phyloP scores from a whole-genome alignment of 73 alveolate species.

The Strombidium stylifer region DNA sequence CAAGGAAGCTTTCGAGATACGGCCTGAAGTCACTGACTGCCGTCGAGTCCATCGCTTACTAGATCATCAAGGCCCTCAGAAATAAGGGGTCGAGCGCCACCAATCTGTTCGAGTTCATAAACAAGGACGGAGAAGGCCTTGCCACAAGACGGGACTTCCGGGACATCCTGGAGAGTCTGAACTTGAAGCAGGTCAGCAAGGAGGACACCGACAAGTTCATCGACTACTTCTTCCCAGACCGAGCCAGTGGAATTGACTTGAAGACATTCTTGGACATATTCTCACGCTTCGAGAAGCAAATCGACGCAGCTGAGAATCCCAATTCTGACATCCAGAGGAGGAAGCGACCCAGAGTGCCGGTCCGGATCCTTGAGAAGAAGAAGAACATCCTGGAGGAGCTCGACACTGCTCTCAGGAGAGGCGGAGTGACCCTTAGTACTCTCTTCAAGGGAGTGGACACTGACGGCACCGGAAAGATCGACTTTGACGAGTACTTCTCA shows the following conservation, averaged over 20 bases:
- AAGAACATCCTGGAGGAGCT: conserved; percentile 23
- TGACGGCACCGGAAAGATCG: conserved; percentile 20
- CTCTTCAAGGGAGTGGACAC: conserved; percentile 10
- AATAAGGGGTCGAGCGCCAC: conserved; percentile 8
- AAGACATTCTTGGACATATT: conserved; percentile 44
- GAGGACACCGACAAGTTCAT: conserved; percentile 46
- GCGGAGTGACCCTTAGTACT: background rate
- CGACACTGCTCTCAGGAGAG: background rate
- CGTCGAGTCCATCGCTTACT: conserved; percentile 50
- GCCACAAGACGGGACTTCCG: background rate
- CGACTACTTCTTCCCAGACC: conserved; percentile 54
- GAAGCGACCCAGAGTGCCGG: conserved; percentile 8
- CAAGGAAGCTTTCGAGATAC: conserved; percentile 38
- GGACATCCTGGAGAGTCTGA: conserved; percentile 17
- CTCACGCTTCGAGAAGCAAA: conserved; percentile 28
- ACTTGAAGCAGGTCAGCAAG: conserved; percentile 2
- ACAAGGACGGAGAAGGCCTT: conserved; percentile 16
- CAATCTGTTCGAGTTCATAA: conserved; percentile 31
- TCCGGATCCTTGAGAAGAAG: conserved; percentile 9
- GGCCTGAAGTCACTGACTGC: conserved; percentile 51
- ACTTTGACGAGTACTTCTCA: background rate
- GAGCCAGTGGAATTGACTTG: conserved; percentile 57
- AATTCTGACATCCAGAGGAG: background rate
- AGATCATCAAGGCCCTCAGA: conserved; percentile 28
- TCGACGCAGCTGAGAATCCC: conserved; percentile 20